Percentiles rank a stretch among this genome's conserved stretches.
These are phyloP conservation scores for Apiospora phragmitis DNA, from an alignment of 2,329 filamentous ascomycete genomes.

Conservation along the genomic window DNA sequence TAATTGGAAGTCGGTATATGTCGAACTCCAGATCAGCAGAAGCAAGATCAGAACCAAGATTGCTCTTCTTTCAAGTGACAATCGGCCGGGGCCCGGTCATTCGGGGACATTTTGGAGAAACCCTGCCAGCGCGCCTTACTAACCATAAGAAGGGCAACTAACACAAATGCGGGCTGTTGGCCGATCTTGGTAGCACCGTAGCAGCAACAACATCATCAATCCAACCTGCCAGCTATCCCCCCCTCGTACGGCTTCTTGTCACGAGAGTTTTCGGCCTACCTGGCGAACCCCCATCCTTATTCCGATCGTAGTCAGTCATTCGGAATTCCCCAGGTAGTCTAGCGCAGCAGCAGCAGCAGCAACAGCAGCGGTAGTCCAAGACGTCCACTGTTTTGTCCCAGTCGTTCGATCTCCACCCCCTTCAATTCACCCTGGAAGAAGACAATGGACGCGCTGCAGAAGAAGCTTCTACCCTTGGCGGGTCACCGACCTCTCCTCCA, in stretches of 20 bases:
- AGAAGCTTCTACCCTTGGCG: constrained; percentile 2
- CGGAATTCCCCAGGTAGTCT: no score
- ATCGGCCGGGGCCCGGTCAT: neutral
- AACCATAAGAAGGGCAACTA: neutral
- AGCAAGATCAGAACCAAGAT: neutral
- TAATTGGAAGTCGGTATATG: neutral
- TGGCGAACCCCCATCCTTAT: neutral
- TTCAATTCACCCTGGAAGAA: neutral
- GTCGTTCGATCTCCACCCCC: neutral
- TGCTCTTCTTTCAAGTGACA: no score
- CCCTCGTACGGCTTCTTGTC: neutral
- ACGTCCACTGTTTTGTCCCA: neutral
- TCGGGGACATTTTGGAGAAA: neutral
- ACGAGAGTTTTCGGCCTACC: neutral
- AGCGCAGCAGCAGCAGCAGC: no score
- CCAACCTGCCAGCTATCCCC: neutral
- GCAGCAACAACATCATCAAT: constrained; percentile 10
- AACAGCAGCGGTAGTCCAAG: neutral
- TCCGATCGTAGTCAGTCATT: neutral
- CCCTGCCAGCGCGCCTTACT: neutral
- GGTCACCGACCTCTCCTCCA: constrained; percentile 48
- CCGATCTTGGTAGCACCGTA: constrained; percentile 4
- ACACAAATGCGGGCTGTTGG: neutral
- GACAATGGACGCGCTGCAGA: neutral
- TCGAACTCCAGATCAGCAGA: neutral